These are phyloP conservation scores for Colletotrichum tanaceti DNA, from an alignment of 2,329 filamentous ascomycete genomes.

Conservation along the genomic window DNA sequence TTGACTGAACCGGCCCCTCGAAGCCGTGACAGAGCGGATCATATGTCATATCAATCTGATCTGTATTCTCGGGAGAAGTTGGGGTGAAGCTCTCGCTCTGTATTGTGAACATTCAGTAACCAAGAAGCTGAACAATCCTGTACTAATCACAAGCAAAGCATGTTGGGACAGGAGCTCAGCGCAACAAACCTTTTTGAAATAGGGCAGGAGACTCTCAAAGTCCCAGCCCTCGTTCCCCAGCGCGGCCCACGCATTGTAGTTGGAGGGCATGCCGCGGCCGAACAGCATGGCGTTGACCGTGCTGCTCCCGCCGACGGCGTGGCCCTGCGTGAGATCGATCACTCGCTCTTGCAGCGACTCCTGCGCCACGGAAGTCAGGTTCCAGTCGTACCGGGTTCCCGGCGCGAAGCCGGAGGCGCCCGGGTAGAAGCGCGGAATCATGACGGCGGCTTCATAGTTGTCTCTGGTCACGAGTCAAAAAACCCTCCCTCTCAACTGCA, in stretches of 20 bases:
- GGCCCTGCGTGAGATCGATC: constrained; percentile 55
- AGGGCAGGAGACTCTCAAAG: constrained; percentile 50
- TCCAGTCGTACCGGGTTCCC: constrained; percentile 49
- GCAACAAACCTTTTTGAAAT: constrained; percentile 47
- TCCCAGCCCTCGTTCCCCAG: constrained; percentile 51
- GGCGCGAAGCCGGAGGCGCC: constrained; percentile 41
- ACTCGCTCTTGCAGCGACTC: constrained; percentile 50
- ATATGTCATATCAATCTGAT: constrained; percentile 40
- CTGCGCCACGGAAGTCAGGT: constrained; percentile 54
- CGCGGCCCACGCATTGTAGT: constrained; percentile 51
- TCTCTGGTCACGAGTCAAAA: constrained; percentile 16
- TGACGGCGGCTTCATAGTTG: constrained; percentile 29
- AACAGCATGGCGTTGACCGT: constrained; percentile 57
- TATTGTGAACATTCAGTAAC: fast-evolving
- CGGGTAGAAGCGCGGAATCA: constrained; percentile 31
- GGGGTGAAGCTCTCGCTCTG: constrained; percentile 40
- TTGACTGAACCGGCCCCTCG: constrained; percentile 25
- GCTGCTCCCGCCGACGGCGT: constrained; percentile 58
- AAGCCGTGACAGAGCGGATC: constrained; percentile 28
- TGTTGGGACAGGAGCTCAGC: not conserved
- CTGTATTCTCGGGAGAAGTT: constrained; percentile 34
- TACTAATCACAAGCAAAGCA: too few species aligned
- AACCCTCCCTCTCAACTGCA: not conserved
- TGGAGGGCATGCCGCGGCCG: constrained; percentile 46
- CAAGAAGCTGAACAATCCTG: too few species aligned